Evolutionary conservation across 805 yeast species (phyloP), one percentile per base, ranked within the genome.

Genomic region (Zygotorulaspora sp.): DNA sequence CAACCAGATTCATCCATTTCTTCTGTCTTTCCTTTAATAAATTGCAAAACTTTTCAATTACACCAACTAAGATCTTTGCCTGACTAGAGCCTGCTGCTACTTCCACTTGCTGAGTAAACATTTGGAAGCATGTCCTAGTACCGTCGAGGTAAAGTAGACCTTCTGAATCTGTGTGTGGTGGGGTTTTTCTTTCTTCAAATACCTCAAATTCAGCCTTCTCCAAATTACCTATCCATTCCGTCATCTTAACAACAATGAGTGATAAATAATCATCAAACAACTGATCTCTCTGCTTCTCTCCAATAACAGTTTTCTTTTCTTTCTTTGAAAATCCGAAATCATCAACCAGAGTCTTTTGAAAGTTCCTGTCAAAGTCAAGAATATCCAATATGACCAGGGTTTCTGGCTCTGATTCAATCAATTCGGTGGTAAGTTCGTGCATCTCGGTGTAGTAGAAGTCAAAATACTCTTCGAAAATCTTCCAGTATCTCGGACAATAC

Each of bases 91-190:
- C 89, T 0, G 88, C 84, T 0, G 95, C 92, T 5, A 83, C 89
- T 44, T 83, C 94, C 11, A 86, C 80, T 58, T 88, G 95, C 55
- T 87, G 95, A n/a, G 81, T 79, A 41, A 87, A 76, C 80, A 87
- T 82, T 44, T 83, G 77, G 57, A 84, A 79, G 19, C 88, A 80
- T 4, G 83, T 80, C 43, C 78, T 81, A 36, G 87, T 83, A 38
- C 87, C 92, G 38, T 86, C 86, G 38, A 87, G 64, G 17, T 80
- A 86, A 35, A 70, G 70, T 11, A 74, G 66, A 10, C 77, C 75
- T 40, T 85, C 86, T 4, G 77, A 71, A 55, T 81, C 87, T 4
- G 65, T 55, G 39, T 79, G 86, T 6, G 97, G 97, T 6, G 95
- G 88, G 6, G 71, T 69, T 11, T 69, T 66, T 57, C 96, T 77